phyloP scores from a whole-genome alignment of 148 eudicot genomes.

The Camellia granthamiana region DNA sequence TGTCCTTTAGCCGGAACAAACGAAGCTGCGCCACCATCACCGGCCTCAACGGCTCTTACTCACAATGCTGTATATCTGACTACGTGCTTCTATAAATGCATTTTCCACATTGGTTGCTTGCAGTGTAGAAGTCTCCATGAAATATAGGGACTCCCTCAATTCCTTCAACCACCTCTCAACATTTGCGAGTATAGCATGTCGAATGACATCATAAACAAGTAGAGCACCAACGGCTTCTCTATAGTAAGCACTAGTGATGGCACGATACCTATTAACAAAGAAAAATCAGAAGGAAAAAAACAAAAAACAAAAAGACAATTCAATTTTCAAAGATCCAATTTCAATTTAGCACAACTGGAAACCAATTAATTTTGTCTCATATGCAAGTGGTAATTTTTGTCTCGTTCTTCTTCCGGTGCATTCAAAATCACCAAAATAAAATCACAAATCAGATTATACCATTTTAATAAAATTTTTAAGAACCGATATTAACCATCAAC shows the following conservation, averaged over 20 bases:
- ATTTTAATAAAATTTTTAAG: no score
- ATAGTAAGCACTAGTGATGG: conserved; percentile 92
- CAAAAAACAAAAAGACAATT: neutral
- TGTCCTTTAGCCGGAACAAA: conserved; percentile 62
- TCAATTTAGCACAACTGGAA: neutral
- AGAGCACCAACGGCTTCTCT: conserved; percentile 48
- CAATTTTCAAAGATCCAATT: neutral
- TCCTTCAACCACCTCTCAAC: no score
- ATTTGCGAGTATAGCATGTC: no score
- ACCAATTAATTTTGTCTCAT: neutral
- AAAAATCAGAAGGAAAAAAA: neutral
- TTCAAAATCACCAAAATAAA: no score
- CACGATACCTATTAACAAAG: conserved; percentile 57
- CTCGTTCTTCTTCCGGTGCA: no score
- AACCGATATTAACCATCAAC: no score
- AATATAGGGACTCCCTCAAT: no score
- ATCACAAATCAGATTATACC: no score
- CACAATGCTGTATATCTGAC: conserved; percentile 24
- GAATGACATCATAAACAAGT: no score
- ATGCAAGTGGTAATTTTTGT: neutral
- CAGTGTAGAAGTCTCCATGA: no score
- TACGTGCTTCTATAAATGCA: no score
- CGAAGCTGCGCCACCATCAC: conserved; percentile 51
- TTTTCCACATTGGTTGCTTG: no score
- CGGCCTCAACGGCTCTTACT: conserved; percentile 85